These are phyloP conservation scores for Colletotrichum lini DNA, from an alignment of 2,329 filamentous ascomycete species.

Conservation along the genomic window DNA sequence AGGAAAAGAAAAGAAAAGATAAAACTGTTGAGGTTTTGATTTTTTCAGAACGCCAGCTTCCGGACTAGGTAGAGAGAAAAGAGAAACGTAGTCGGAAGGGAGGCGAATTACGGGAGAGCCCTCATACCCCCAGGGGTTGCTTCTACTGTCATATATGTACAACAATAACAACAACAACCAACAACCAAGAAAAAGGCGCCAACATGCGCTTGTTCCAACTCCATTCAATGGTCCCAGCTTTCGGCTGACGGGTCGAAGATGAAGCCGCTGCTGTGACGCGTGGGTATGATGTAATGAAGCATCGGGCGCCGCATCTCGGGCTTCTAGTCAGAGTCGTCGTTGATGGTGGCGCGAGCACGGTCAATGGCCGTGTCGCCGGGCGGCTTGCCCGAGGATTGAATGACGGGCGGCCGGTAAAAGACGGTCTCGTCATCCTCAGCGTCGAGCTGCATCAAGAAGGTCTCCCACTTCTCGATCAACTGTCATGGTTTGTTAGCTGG, in stretches of 20 bases:
- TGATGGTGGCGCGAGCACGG: slow-evolving; percentile 70
- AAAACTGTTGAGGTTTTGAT: slow-evolving; percentile 7
- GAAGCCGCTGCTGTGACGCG: slow-evolving; percentile 23
- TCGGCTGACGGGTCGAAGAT: slow-evolving; percentile 26
- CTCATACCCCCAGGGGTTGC: slow-evolving; percentile 23
- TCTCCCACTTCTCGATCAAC: slow-evolving; percentile 94
- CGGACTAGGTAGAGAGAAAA: not conserved
- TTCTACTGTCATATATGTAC: slow-evolving; percentile 46
- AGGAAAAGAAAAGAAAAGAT: not conserved
- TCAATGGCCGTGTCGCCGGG: slow-evolving; percentile 73
- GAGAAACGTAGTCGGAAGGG: slow-evolving; percentile 22
- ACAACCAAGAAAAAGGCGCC: slow-evolving; percentile 30
- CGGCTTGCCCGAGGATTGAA: slow-evolving; percentile 64
- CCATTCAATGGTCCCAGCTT: slow-evolving; percentile 7
- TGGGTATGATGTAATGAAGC: slow-evolving; percentile 23
- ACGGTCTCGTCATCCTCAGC: slow-evolving; percentile 87
- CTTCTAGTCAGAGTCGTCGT: slow-evolving; percentile 72
- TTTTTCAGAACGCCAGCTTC: slow-evolving; percentile 20
- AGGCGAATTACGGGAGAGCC: slow-evolving; percentile 35
- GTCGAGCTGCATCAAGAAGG: slow-evolving; percentile 95
- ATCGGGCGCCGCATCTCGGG: slow-evolving; percentile 34
- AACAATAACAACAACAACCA: slow-evolving; percentile 34
- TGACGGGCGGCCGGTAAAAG: slow-evolving; percentile 76
- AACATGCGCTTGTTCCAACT: slow-evolving; percentile 30
- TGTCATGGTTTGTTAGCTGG: slow-evolving; percentile 51